These are phyloP conservation scores for Penicillium sp. DNA, from an alignment of 2,329 filamentous ascomycete genomes.

Conservation along the genomic window DNA sequence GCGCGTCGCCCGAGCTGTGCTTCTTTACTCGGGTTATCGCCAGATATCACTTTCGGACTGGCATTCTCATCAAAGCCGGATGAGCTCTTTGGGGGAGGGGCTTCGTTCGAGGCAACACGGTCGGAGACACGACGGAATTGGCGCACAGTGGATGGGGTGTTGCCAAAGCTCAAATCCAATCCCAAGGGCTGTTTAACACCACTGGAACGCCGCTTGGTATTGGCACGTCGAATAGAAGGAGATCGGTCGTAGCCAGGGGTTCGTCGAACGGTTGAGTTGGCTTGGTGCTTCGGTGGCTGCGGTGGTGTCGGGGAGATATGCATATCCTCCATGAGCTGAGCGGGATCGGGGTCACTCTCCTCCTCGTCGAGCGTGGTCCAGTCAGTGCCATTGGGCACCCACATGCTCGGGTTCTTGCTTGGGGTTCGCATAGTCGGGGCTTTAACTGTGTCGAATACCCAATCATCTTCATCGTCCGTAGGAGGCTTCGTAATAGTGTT, in stretches of 20 bases:
- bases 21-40: constrained; percentile 68
- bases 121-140: constrained; percentile 90
- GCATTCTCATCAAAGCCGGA: constrained; percentile 45
- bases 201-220: constrained; percentile 49
- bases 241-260: constrained; percentile 51
- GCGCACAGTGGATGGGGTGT: constrained; percentile 86
- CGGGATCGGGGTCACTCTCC: constrained; percentile 28
- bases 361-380: constrained; percentile 41
- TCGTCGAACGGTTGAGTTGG: constrained; percentile 60
- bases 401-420: constrained; percentile 50
- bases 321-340: constrained; percentile 46
- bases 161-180: constrained; percentile 90
- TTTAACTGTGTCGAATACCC: constrained; percentile 95
- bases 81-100: constrained; percentile 27
- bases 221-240: constrained; percentile 45
- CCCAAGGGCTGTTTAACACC: constrained; percentile 77
- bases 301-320: constrained; percentile 41
- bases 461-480: constrained; percentile 79
- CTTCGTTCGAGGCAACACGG: constrained; percentile 48
- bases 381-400: constrained; percentile 60
- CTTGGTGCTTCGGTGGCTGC: constrained; percentile 55
- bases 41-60: constrained; percentile 39
- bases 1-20: constrained; percentile 78
- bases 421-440: constrained; percentile 41
- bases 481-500: constrained; percentile 65